These are phyloP conservation scores for Oryza coarctata DNA, from an alignment of 176 grass and related monocot genomes.

Conservation along the genomic window DNA sequence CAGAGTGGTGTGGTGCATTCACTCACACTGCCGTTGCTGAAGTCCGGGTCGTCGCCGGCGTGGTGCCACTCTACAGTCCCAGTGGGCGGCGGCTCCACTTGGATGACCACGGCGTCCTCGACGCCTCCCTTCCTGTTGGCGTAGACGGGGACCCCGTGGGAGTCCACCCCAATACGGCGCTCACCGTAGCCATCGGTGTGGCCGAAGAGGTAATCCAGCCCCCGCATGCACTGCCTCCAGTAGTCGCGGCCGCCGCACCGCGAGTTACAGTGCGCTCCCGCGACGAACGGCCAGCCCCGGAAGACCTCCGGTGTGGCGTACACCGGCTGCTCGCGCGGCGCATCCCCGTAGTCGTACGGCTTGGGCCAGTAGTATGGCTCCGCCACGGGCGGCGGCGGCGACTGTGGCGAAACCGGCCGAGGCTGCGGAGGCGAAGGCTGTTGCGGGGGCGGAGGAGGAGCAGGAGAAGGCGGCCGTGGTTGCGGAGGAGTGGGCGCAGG, in stretches of 20 bases:
- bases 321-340: background rate
- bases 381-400: constrained; percentile 23
- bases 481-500: background rate
- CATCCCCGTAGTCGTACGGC: constrained; percentile 58
- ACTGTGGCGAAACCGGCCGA: background rate
- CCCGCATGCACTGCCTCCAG: constrained; percentile 68
- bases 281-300: constrained; percentile 46
- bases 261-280: background rate
- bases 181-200: constrained; percentile 87
- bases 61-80: constrained; percentile 53
- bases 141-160: constrained; percentile 65
- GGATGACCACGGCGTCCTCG: constrained; percentile 49
- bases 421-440: background rate
- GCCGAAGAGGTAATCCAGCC: constrained; percentile 84
- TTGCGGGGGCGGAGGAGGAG: background rate
- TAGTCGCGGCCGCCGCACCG: constrained; percentile 45
- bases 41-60: background rate
- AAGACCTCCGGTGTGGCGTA: constrained; percentile 66
- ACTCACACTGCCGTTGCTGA: constrained; percentile 60
- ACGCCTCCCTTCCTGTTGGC: constrained; percentile 61
- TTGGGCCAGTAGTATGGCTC: constrained; percentile 59
- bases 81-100: constrained; percentile 46
- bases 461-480: background rate
- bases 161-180: constrained; percentile 54
- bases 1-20: background rate